phyloP scores from a whole-genome alignment of 2,329 filamentous ascomycete species.

The Apiospora marii region DNA sequence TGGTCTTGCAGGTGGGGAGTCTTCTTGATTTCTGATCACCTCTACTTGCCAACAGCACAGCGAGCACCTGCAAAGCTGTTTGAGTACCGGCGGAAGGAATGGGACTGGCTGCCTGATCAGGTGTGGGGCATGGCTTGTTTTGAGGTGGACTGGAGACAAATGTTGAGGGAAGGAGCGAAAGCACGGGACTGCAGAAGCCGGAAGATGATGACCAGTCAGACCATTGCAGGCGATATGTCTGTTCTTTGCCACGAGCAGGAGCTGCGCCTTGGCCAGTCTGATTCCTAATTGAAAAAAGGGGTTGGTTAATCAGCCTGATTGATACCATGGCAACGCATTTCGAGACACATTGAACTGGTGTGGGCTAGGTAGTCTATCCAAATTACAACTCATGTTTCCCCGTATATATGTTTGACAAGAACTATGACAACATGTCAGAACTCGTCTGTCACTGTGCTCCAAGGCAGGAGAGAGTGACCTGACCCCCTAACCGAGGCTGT shows the following conservation, averaged over 20 bases:
- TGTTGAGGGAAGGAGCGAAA: not conserved
- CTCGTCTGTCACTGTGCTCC: too few relatives aligned
- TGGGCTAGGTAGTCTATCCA: too few relatives aligned
- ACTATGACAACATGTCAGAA: too few relatives aligned
- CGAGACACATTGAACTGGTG: too few relatives aligned
- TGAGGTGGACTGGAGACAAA: not conserved
- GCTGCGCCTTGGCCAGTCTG: not conserved
- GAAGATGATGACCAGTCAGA: conserved; percentile 1
- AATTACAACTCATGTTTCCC: too few relatives aligned
- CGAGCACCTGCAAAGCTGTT: not conserved
- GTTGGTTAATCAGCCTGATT: not conserved
- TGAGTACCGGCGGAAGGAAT: not conserved
- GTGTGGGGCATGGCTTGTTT: not conserved
- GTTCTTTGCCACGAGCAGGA: not conserved
- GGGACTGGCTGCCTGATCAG: not conserved
- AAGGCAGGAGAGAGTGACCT: too few relatives aligned
- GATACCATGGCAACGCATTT: too few relatives aligned
- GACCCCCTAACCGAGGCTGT: too few relatives aligned
- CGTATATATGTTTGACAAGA: too few relatives aligned
- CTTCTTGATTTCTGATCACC: not conserved
- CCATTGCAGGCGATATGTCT: not conserved
- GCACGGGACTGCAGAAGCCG: not conserved
- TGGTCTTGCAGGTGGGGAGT: not conserved
- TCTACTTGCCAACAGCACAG: not conserved
- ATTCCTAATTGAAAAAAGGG: not conserved